Evolutionary conservation across 106 monocot genomes (phyloP), one percentile per base, ranked within the genome.

Genomic region (Triglochin maritima): DNA sequence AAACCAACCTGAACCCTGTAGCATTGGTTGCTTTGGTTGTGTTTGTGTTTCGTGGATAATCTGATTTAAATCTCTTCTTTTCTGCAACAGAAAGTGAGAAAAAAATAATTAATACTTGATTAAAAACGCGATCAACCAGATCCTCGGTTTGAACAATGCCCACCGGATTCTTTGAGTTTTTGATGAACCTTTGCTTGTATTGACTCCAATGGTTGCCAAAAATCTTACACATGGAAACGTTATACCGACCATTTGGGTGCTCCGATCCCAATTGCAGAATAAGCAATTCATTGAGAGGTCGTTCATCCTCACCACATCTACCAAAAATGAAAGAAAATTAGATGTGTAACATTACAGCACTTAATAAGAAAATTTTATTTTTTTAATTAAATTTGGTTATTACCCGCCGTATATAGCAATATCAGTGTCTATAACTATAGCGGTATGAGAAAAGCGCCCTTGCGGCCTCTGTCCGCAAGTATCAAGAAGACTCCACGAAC

Each of bases 231-330:
- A 90, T 81, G 0, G 93, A 81, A 45, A 84, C 76, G 67, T 94
- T 87, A 67, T 86, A 84, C 1, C 86, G 84, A 42, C 89, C 86
- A 69, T 93, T 89, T 9, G 81, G 86, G 62, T 94, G 93, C 46
- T 84, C 89, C 14, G 86, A 84, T 15, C 85, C 89, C 48, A 90
- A 70, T 29, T 90, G 89, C 71, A 94, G 79, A 66, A 94, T 76
- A 49, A 94, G 78, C 6, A 94, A 46, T 46, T 94, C 94, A 46
- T 90, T 94, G 4, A 94, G 79, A 15, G 94, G 94, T 4, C 85
- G 85, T 47, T 94, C 94, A 47, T 94, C 94, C 79, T 90, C 94
- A 29, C 94, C 94, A 10, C 94, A 94, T 4, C 94, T 94, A 69
- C 15, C 5, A 77, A 76, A 29, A 29, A 29, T 29, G 1, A 29